Percentiles rank a stretch among this genome's conserved stretches.
Conservation (phyloP, 202 grass and related monocot genomes). For the Hordeum pubiflorum region DNA sequence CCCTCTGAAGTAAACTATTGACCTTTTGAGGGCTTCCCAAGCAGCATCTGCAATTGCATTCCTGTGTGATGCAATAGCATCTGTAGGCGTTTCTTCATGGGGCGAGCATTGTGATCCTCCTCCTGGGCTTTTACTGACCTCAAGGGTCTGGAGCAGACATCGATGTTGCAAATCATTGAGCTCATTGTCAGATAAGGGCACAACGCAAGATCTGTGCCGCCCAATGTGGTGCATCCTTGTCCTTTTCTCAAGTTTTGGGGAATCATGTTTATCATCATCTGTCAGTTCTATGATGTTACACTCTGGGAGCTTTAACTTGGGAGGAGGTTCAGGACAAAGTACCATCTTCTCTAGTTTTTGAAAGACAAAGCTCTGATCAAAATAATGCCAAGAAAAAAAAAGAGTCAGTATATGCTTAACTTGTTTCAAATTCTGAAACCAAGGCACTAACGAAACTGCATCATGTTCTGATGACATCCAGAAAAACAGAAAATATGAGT, state of each 20-base stretch:
- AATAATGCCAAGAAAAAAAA: too few species aligned
- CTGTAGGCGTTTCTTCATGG: conserved; percentile 10
- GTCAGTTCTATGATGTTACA: conserved; percentile 13
- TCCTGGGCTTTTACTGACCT: conserved; percentile 12
- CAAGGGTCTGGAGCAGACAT: conserved; percentile 10
- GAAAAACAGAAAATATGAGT: too few species aligned
- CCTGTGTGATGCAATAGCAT: conserved; percentile 23
- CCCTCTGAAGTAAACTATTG: conserved; percentile 42
- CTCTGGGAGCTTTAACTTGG: conserved; percentile 1
- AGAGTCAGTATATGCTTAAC: too few species aligned
- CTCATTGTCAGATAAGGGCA: conserved; percentile 25
- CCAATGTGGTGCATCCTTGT: conserved; percentile 36
- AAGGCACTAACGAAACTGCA: too few species aligned
- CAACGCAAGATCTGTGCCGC: conserved; percentile 42
- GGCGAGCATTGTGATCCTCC: conserved; percentile 2
- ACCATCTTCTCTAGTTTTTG: conserved; percentile 25
- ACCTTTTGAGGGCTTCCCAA: conserved; percentile 54
- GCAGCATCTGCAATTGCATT: conserved; percentile 46
- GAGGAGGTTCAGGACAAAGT: conserved; percentile 7
- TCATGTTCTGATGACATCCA: too few species aligned
- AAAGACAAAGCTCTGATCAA: too few species aligned
- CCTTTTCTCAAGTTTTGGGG: conserved; percentile 17
- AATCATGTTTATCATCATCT: conserved; percentile 19
- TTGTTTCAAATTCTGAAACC: too few species aligned
- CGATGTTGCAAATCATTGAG: background rate